Percentiles rank a stretch among this genome's conserved stretches.
phyloP scores from a whole-genome alignment of 2,329 filamentous ascomycete species.

The Penicillium sp. region DNA sequence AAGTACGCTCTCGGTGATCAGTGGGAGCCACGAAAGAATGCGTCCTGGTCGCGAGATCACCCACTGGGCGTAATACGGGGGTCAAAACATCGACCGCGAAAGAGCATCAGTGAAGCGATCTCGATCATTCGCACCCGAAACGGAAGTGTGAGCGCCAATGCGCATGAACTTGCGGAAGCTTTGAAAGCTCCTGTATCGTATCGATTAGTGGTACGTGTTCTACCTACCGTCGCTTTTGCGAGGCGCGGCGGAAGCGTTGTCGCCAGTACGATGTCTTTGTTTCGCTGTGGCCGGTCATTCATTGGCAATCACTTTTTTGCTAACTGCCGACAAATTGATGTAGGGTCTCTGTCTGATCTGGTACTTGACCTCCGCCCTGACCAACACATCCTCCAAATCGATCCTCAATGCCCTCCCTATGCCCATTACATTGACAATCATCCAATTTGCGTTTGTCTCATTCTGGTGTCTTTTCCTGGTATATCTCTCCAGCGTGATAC shows the following conservation, averaged over 20 bases:
- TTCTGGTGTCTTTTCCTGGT: constrained; percentile 77
- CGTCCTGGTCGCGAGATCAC: constrained; percentile 41
- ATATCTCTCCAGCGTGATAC: constrained; percentile 67
- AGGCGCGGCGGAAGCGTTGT: too few relatives aligned
- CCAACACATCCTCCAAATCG: constrained; percentile 95
- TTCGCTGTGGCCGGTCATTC: too few relatives aligned
- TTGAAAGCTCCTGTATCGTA: constrained; percentile 85
- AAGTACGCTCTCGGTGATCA: constrained; percentile 42
- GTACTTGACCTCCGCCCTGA: constrained; percentile 93
- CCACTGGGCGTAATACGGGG: constrained; percentile 29
- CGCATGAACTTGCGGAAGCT: constrained; percentile 86
- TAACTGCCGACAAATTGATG: constrained; percentile 22
- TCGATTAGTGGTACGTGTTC: constrained; percentile 66
- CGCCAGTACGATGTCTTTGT: too few relatives aligned
- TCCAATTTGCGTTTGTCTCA: constrained; percentile 91
- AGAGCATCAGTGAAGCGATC: constrained; percentile 85
- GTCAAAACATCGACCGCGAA: constrained; percentile 62
- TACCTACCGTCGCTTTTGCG: neutral
- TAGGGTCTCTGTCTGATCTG: constrained; percentile 81
- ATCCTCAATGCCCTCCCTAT: constrained; percentile 88
- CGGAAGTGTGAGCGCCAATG: constrained; percentile 85
- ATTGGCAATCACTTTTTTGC: constrained; percentile 57
- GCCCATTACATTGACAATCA: constrained; percentile 81
- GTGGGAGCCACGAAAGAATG: constrained; percentile 58
- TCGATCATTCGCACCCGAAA: constrained; percentile 72